Base-by-base conservation (phyloP, 352 stramenopile species). In the Halophytophthora batemanensis region DNA sequence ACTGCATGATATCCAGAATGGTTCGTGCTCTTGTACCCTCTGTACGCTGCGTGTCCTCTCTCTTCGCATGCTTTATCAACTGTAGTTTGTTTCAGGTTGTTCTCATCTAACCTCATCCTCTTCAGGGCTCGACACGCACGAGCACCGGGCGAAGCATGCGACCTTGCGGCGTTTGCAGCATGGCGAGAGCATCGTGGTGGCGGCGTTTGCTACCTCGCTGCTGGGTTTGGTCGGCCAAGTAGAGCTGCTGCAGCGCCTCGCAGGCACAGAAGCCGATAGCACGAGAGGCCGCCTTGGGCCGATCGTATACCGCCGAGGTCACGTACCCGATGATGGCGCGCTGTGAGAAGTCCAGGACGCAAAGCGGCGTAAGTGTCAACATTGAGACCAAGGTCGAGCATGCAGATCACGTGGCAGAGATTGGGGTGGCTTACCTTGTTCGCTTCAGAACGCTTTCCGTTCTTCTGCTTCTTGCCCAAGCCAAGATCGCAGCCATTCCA, bases 231-330 rank as follows among this genome's bases (percentile, higher is more conserved):
- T 50, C 64, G 8, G 49, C 38, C 10, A 85, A n/a, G n/a, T 82
- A 78, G 13, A 89, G 56, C 13, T 70, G 69, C 50, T 93, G 75
- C 4, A 93, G 62, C 14, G 58, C 39, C 28, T 88, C 76, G 48
- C 77, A 89, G 18, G 64, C 64, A 52, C 83, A 82, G 44, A 90
- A 93, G 3, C 75, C 82, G 6, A 70, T 59, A 0, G 74, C 79
- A 15, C 79, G 77, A 59, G 82, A 82, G 35, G 72, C 70, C 1
- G 73, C 59, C 55, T 87, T 93, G 5, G 82, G 77, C 42, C 72
- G 71, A 33, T 93, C 82, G 47, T 93, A 90, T n/a, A 93, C 63
- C 11, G 80, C 76, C 6, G 77, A 90, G 12, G 79, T 90, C 39
- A 90, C 65, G 44, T 75, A 88, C 2, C 82, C 82, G 18, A 87